Percentiles rank a stretch among this genome's conserved stretches.
These are phyloP conservation scores for Monilinia fructicola DNA, from an alignment of 2,329 filamentous ascomycete species.

Conservation along the genomic window DNA sequence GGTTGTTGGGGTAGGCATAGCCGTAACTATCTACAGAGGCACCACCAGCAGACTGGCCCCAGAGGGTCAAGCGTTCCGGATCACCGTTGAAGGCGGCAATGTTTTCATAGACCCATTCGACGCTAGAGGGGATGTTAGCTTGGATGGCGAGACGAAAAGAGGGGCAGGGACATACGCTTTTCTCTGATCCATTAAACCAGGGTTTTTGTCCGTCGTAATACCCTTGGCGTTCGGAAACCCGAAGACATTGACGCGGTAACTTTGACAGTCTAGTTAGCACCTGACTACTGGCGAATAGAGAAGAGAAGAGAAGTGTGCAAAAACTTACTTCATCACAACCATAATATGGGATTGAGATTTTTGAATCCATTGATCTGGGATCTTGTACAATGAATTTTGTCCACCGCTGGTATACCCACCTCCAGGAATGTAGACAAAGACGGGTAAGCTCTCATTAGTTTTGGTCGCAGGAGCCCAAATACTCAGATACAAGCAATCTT, in stretches of 20 bases:
- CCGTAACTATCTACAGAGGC: conserved; percentile 35
- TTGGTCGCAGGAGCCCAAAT: conserved; percentile 40
- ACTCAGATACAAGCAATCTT: conserved; percentile 44
- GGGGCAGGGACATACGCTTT: conserved; percentile 52
- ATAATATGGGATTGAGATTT: conserved; percentile 11
- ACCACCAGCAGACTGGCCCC: conserved; percentile 63
- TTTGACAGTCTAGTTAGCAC: neutral
- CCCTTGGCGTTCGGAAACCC: conserved; percentile 33
- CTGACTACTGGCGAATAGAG: too few relatives aligned
- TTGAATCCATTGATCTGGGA: conserved; percentile 13
- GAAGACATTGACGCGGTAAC: conserved; percentile 42
- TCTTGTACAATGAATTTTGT: conserved; percentile 1
- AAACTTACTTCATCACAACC: conserved; percentile 14
- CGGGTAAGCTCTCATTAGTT: conserved; percentile 40
- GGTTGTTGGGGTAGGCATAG: conserved; percentile 34
- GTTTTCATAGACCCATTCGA: conserved; percentile 45
- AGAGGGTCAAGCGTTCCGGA: conserved; percentile 62
- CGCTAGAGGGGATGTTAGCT: conserved; percentile 47
- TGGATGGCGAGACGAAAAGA: neutral
- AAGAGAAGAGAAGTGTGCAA: neutral
- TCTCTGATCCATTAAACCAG: conserved; percentile 60
- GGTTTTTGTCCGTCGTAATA: conserved; percentile 31
- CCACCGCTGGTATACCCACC: conserved; percentile 42
- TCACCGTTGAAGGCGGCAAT: conserved; percentile 66
- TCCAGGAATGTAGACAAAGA: conserved; percentile 48